Base-by-base conservation (phyloP, 495 filamentous ascomycete genomes). In the Daldinia grandis region DNA sequence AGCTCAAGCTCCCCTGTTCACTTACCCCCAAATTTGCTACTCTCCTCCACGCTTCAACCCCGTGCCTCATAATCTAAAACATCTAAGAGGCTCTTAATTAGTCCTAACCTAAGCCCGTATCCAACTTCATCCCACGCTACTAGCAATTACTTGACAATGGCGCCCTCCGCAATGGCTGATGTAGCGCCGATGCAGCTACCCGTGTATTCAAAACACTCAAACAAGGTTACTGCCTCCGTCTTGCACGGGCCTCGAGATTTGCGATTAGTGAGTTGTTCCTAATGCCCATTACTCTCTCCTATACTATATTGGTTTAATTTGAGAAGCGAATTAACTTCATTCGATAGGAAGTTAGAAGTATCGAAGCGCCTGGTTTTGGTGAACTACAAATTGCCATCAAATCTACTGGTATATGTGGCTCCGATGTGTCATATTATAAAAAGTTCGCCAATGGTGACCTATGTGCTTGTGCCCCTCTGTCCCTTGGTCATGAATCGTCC, bases 371-470 rank as follows among this genome's bases (percentile, higher is more conserved):
- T 9, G 74, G 77, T 8, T 27, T 70, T 62, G 84, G 81, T 15
- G 89, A 94, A 71, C 85, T 94, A 56, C 92, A 94, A 81, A 84
- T 94, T 71, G 84, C 88, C 71, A 83, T 94, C 73, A 87, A 86
- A 76, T 87, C 90, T 21, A 94, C 92, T 1, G 91, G 91, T 31
- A 88, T 95, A 76, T 94, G 92, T 78, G 92, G 92, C 69, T 93
- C 91, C 3, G 92, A 95, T 80, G 86, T 94, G 5, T 90, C 91
- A 74, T 95, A 95, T 83, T 95, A 93, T 83, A 89, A 85, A 71
- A 91, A 94, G 79, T 92, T 91, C 73, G 90, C 90, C 77, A 94
- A 94, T 74, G 92, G 92, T 58, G 90, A 92, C 78, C 90, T 95
- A 77, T 87, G 90, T 62, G 88, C 91, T 27, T 90, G 86, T 56